phyloP scores from a whole-genome alignment of 164 flowering plant genomes.

The Aristolochia fimbriata region DNA sequence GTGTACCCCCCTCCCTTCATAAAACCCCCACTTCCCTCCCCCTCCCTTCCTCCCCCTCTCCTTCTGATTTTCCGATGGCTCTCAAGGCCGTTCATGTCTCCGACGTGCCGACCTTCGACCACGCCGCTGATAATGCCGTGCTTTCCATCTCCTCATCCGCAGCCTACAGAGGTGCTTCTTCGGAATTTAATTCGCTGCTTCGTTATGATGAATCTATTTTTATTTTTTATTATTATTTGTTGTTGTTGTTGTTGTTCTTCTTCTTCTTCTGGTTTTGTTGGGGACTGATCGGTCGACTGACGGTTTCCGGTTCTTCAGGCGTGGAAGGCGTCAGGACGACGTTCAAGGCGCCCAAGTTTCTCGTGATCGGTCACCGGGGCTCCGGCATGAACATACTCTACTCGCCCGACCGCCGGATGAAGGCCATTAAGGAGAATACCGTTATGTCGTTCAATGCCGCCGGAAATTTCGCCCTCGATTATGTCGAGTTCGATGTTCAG shows the following conservation, averaged over 20 bases:
- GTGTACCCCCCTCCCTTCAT: background rate
- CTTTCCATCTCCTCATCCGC: conserved; percentile 15
- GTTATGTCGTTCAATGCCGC: conserved; percentile 67
- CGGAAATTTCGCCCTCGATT: conserved; percentile 42
- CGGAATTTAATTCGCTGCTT: no score
- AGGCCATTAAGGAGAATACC: conserved; percentile 63
- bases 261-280: background rate
- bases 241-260: background rate
- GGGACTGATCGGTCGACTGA: no score
- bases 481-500: conserved; percentile 88
- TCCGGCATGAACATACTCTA: conserved; percentile 71
- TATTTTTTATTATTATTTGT: no score
- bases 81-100: conserved; percentile 65
- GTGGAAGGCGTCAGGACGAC: conserved; percentile 8
- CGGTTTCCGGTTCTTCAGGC: conserved; percentile 7
- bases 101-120: conserved; percentile 55
- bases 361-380: conserved; percentile 84
- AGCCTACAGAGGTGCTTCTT: conserved; percentile 22
- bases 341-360: conserved; percentile 25
- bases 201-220: no score
- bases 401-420: conserved; percentile 53
- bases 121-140: conserved; percentile 27
- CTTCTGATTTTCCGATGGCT: conserved; percentile 13
- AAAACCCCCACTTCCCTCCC: conserved; percentile 1
- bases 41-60: background rate